These are phyloP conservation scores for Pseudogymnoascus sp. DNA, from an alignment of 2,329 filamentous ascomycete species.

Conservation along the genomic window DNA sequence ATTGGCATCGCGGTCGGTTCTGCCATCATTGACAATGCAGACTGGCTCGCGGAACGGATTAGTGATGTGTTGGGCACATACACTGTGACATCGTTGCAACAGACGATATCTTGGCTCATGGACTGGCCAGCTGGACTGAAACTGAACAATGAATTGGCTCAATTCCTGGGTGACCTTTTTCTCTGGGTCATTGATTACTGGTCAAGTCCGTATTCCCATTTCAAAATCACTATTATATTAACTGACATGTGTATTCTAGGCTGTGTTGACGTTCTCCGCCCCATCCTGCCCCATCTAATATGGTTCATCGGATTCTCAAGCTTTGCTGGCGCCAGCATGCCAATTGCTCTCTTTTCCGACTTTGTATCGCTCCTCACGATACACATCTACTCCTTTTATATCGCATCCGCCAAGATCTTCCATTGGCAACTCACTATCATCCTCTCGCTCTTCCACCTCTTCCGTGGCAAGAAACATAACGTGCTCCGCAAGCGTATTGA, in stretches of 20 bases:
- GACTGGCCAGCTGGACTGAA: conserved; percentile 91
- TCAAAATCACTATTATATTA: not conserved
- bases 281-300: conserved; percentile 75
- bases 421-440: conserved; percentile 98
- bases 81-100: conserved; percentile 78
- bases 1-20: conserved; percentile 94
- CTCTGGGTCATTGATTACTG: conserved; percentile 98
- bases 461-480: conserved; percentile 96
- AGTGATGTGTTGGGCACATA: conserved; percentile 68
- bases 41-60: conserved; percentile 73
- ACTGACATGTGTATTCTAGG: conserved; percentile 33
- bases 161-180: conserved; percentile 92
- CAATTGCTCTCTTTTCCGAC: conserved; percentile 91
- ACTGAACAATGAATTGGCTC: conserved; percentile 84
- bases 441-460: conserved; percentile 95
- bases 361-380: conserved; percentile 83
- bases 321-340: conserved; percentile 94
- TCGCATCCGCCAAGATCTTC: conserved; percentile 92
- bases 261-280: conserved; percentile 69
- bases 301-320: conserved; percentile 91
- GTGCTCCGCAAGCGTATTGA: conserved; percentile 95
- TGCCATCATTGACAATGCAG: conserved; percentile 92
- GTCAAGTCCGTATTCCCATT: conserved; percentile 55
- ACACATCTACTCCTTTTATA: conserved; percentile 97
- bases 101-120: conserved; percentile 92